A percentile compares a stretch with the other conserved stretches of the same genome.
phyloP scores from a whole-genome alignment of 306 rosid genomes.

The Lotus japonicus region DNA sequence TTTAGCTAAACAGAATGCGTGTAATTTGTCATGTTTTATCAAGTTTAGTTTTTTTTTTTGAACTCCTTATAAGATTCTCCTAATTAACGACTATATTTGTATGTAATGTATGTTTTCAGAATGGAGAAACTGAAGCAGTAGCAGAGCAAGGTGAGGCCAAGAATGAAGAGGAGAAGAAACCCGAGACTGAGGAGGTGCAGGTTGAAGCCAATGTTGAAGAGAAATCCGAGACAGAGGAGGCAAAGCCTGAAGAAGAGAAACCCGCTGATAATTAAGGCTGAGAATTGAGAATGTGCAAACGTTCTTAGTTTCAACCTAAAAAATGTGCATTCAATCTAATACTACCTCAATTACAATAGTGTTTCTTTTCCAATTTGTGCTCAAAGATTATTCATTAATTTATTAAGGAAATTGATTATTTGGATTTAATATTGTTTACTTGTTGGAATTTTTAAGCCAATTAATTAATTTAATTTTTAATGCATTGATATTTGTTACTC shows the following conservation, averaged over 20 bases:
- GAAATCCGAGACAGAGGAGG: background rate
- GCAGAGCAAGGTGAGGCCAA: background rate
- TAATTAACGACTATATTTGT: too few species aligned
- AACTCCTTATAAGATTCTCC: too few species aligned
- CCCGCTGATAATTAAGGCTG: background rate
- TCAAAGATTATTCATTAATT: background rate
- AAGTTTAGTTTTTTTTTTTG: too few species aligned
- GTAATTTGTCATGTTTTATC: too few species aligned
- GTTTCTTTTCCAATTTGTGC: slow-evolving; percentile 15
- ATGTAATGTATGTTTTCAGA: slow-evolving; percentile 1
- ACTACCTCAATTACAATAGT: background rate
- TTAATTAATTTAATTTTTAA: too few species aligned
- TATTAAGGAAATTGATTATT: slow-evolving; percentile 2
- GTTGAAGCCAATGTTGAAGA: background rate
- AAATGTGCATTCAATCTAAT: background rate
- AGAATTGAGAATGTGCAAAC: background rate
- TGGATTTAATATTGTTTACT: too few species aligned
- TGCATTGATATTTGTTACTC: too few species aligned
- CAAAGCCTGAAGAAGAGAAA: background rate
- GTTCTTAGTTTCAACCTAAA: background rate
- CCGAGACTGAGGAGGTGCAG: background rate
- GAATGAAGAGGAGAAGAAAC: background rate
- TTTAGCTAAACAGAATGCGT: too few species aligned
- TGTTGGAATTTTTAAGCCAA: too few species aligned
- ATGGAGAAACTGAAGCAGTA: background rate